phyloP scores from a whole-genome alignment of 192 early-diverging fungal genomes.

The Backusella liffmaniae region DNA sequence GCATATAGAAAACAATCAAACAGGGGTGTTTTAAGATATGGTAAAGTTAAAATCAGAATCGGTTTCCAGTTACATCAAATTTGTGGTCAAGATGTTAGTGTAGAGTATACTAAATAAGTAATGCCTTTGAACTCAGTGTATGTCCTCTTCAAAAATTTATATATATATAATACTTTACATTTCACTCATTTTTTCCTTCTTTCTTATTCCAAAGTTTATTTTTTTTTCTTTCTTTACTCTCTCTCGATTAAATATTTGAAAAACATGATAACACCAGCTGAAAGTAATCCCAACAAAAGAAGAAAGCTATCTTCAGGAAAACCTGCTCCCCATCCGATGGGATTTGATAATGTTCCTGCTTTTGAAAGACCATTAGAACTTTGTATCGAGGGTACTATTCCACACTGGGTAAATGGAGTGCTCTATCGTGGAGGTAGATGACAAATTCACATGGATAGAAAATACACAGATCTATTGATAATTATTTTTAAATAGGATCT shows the following conservation, averaged over 20 bases:
- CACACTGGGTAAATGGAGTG: slow-evolving; percentile 31
- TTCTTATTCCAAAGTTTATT: neutral
- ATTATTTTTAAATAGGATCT: slow-evolving; percentile 11
- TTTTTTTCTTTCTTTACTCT: neutral
- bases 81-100: too few relatives aligned
- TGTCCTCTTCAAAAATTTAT: too few relatives aligned
- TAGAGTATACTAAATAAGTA: too few relatives aligned
- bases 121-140: too few relatives aligned
- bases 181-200: neutral
- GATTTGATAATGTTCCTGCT: slow-evolving; percentile 34
- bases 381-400: slow-evolving; percentile 20
- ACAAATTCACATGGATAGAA: neutral
- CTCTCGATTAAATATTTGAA: too few relatives aligned
- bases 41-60: too few relatives aligned
- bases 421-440: slow-evolving; percentile 30
- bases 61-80: too few relatives aligned
- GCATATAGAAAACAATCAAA: too few relatives aligned
- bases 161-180: neutral
- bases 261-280: slow-evolving; percentile 23
- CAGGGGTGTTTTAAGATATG: too few relatives aligned
- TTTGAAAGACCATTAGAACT: slow-evolving; percentile 5
- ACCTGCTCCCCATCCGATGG: slow-evolving; percentile 27
- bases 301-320: neutral
- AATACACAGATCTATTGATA: neutral
- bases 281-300: neutral